Percentiles rank a stretch among this genome's conserved stretches.
phyloP scores from a whole-genome alignment of 1,139 yeast genomes.

The Geotrichum klebahnii region DNA sequence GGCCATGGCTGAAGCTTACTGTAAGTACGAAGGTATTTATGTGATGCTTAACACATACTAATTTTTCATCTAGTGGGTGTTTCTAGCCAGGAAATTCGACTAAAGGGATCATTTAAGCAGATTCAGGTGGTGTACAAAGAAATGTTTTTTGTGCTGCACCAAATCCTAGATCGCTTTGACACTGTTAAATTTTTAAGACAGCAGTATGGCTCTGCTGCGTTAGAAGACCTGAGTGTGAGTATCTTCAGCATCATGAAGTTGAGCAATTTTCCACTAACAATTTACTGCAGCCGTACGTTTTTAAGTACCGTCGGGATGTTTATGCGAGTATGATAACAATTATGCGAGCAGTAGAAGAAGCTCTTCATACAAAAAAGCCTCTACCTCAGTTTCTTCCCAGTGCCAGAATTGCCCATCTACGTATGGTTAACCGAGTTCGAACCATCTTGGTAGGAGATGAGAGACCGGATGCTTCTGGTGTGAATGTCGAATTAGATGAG shows the following conservation, averaged over 20 bases:
- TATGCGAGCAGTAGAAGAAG: slow-evolving; percentile 45
- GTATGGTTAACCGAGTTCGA: slow-evolving; percentile 45
- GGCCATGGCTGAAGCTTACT: slow-evolving; percentile 43
- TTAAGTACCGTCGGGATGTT: slow-evolving; percentile 46
- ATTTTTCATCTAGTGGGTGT: slow-evolving; percentile 24
- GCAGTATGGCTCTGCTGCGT: slow-evolving; percentile 46
- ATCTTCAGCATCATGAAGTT: too few relatives aligned
- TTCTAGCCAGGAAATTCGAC: slow-evolving; percentile 47
- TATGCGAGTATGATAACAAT: slow-evolving; percentile 42
- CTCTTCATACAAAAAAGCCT: slow-evolving; percentile 45
- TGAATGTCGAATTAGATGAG: slow-evolving; percentile 7
- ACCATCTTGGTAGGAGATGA: slow-evolving; percentile 32
- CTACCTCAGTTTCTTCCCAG: slow-evolving; percentile 51
- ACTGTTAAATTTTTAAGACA: slow-evolving; percentile 45
- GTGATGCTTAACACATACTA: neutral
- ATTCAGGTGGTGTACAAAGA: slow-evolving; percentile 44
- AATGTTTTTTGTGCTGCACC: slow-evolving; percentile 46
- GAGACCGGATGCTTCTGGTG: slow-evolving; percentile 5
- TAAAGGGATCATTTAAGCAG: slow-evolving; percentile 46
- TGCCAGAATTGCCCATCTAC: slow-evolving; percentile 46
- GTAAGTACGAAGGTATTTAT: slow-evolving; percentile 24
- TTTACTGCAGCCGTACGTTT: slow-evolving; percentile 33
- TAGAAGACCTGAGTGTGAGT: slow-evolving; percentile 42
- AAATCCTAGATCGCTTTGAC: slow-evolving; percentile 48
- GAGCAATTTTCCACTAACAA: too few relatives aligned